Conservation (phyloP, 345 rosid genomes). For the Eucalyptus leucophloia region DNA sequence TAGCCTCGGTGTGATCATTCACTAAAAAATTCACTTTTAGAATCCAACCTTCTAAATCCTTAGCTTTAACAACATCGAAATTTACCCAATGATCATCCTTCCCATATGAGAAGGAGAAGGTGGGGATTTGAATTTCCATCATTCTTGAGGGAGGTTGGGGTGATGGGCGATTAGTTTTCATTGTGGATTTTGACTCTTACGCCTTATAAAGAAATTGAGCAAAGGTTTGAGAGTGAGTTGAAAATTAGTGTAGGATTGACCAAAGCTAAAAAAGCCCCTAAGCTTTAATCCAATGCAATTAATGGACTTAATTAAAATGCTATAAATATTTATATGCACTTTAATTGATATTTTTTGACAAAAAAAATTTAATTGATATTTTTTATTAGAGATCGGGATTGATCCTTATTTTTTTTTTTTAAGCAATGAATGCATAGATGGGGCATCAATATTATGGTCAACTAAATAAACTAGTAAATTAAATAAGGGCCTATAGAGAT, state of each 20-base stretch:
- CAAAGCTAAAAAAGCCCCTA: too few relatives aligned
- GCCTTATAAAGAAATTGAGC: too few relatives aligned
- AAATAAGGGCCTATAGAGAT: background rate
- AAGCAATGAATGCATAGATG: background rate
- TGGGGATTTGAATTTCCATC: too few relatives aligned
- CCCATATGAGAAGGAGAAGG: too few relatives aligned
- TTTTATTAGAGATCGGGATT: too few relatives aligned
- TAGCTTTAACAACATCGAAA: too few relatives aligned
- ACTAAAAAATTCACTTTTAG: background rate
- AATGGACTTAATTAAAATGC: background rate
- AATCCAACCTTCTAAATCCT: background rate
- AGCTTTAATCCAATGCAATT: background rate
- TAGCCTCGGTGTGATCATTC: background rate
- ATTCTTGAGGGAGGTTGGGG: fast-evolving
- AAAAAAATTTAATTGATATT: too few relatives aligned
- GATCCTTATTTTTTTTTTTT: background rate
- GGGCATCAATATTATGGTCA: background rate
- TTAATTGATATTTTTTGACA: too few relatives aligned
- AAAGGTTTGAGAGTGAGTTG: too few relatives aligned
- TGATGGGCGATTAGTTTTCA: fast-evolving
- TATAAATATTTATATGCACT: too few relatives aligned
- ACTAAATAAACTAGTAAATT: background rate
- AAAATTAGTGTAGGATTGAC: too few relatives aligned
- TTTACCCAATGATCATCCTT: fast-evolving
- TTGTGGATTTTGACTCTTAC: fast-evolving